Evolutionary conservation across 2,329 filamentous ascomycete species (phyloP).

Genomic region (Exophiala lecanii-corni): DNA sequence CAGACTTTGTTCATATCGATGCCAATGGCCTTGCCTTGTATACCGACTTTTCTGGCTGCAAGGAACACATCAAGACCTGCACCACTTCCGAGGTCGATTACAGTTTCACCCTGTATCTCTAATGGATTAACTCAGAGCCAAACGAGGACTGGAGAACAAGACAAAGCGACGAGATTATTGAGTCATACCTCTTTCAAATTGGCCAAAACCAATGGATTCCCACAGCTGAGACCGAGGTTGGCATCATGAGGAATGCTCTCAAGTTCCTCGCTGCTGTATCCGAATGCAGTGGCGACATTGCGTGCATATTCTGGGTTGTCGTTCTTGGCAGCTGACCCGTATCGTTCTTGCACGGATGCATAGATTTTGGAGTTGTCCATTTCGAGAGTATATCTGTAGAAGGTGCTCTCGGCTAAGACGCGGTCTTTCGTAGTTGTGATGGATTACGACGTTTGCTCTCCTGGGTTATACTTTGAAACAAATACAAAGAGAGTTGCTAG

Average conservation of each 20-base stretch:
- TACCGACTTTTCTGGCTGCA: slow-evolving; percentile 48
- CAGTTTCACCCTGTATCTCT: slow-evolving; percentile 48
- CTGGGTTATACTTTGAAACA: too few species aligned
- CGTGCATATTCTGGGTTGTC: slow-evolving; percentile 22
- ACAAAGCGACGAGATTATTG: too few species aligned
- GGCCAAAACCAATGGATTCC: slow-evolving; percentile 49
- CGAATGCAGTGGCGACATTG: slow-evolving; percentile 49
- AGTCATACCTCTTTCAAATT: slow-evolving; percentile 43
- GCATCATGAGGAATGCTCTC: slow-evolving; percentile 41
- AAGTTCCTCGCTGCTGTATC: slow-evolving; percentile 48
- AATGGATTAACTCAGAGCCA: too few species aligned
- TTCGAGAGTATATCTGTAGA: too few species aligned
- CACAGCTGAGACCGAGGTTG: slow-evolving; percentile 52
- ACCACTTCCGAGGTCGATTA: slow-evolving; percentile 55
- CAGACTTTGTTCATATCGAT: slow-evolving; percentile 57
- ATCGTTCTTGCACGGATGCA: slow-evolving; percentile 21
- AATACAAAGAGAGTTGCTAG: too few species aligned
- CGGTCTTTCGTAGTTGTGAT: too few species aligned
- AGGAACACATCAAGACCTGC: slow-evolving; percentile 57
- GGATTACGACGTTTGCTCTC: too few species aligned
- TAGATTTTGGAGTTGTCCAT: slow-evolving; percentile 16
- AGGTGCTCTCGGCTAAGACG: too few species aligned
- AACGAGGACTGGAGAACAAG: too few species aligned
- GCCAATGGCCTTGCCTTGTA: slow-evolving; percentile 48
- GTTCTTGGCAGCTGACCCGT: slow-evolving; percentile 21